Evolutionary conservation across 495 filamentous ascomycete species (phyloP), one percentile per base, ranked within the genome.

Genomic region (Poronia punctata): DNA sequence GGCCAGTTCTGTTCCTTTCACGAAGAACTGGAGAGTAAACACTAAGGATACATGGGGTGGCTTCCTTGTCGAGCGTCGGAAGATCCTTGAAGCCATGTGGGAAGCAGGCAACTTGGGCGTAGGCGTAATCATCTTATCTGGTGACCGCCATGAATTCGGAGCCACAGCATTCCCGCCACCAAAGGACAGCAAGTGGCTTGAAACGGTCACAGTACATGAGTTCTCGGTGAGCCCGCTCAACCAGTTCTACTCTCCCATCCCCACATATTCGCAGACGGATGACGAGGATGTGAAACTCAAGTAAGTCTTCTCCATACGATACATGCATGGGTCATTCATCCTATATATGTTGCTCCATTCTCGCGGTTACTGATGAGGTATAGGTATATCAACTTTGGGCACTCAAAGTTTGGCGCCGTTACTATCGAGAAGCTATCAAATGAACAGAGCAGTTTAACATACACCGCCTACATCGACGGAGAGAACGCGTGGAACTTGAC

Each of bases 111-210:
- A 66, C n/a, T 74, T 79, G 0, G 80, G 83, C 4, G 65, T 83
- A 12, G 86, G 88, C 19, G 78, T 98, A 16, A 75, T 98, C 16
- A 67, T 98, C 7, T 62, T 98, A 29, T 87, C 82, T 23, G 92
- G 92, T 8, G 92, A 98, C 51, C 64, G 92, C 4, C 92, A 98
- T 55, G 92, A 98, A 59, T 97, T 97, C 57, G 92, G 83, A 18
- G 88, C 90, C 1, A 96, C 89, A 0, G 78, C 79, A 4, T 94
- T 95, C 63, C 84, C 84, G 4, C 84, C 84, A 30, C 84, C 87
- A 16, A 64, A 41, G 24, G 57, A 69, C 11, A 60, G 67, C 16
- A 65, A 60, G 36, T 82, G 77, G 79, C 67, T 70, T 0, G 59
- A 76, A 23, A 71, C 54, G 20, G 68, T 74, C 0, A 78, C 83